phyloP scores from a whole-genome alignment of 352 stramenopile genomes.

The Phytophthora macrochlamydospora region DNA sequence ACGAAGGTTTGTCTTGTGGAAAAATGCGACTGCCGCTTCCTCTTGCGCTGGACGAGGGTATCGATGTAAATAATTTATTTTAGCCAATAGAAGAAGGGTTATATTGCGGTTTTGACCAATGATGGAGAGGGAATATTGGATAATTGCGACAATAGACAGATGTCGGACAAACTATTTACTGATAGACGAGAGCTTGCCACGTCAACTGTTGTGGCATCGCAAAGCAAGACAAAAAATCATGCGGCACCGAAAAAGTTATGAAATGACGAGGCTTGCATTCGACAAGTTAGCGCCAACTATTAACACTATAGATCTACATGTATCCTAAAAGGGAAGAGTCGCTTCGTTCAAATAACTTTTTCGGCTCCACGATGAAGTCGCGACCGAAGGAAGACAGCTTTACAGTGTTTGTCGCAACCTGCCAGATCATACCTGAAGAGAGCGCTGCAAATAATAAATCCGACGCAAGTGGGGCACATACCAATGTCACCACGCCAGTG shows the following conservation, averaged over 20 bases:
- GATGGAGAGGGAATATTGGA: neutral
- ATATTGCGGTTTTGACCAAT: neutral
- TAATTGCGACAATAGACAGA: neutral
- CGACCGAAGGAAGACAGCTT: conserved; percentile 22
- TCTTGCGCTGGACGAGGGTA: too few relatives aligned
- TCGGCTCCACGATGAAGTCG: conserved; percentile 2
- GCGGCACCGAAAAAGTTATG: neutral
- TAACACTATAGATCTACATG: too few relatives aligned
- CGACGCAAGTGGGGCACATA: conserved; percentile 9
- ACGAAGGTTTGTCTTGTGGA: neutral
- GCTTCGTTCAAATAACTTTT: neutral
- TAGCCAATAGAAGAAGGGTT: neutral
- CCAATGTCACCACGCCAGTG: conserved; percentile 13
- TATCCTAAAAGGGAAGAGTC: neutral
- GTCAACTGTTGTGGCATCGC: conserved; percentile 1
- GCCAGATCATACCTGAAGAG: conserved; percentile 38
- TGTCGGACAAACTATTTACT: neutral
- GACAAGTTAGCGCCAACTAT: too few relatives aligned
- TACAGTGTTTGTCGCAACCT: conserved; percentile 68
- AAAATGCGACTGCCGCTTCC: neutral
- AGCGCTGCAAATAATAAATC: conserved; percentile 1
- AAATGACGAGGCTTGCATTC: too few relatives aligned
- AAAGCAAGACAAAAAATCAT: neutral
- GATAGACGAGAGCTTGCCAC: neutral
- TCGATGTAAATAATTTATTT: too few relatives aligned